Conservation (phyloP, 257 asterid genomes). For the Ophiorrhiza pumila region DNA sequence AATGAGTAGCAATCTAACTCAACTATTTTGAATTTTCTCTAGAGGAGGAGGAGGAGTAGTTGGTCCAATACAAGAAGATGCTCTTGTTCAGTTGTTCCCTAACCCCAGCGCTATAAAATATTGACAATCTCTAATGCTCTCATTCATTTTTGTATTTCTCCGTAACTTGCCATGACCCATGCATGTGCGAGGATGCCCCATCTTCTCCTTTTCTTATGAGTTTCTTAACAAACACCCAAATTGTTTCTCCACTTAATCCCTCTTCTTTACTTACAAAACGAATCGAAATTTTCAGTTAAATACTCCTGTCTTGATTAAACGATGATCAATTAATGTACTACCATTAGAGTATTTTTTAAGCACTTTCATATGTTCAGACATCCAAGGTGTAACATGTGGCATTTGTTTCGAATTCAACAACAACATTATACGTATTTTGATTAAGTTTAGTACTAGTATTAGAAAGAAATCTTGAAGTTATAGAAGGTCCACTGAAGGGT, state of each 20-base stretch:
- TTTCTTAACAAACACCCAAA: conserved; percentile 21
- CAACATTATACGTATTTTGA: background rate
- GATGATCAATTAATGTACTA: background rate
- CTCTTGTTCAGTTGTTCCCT: conserved; percentile 33
- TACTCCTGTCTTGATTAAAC: conserved; percentile 2
- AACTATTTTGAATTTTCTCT: too few relatives aligned
- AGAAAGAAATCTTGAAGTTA: background rate
- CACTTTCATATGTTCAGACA: background rate
- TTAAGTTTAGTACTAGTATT: background rate
- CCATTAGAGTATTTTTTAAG: background rate
- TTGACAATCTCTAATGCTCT: conserved; percentile 7
- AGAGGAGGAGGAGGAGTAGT: conserved; percentile 19
- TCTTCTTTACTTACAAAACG: background rate
- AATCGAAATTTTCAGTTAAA: conserved; percentile 9
- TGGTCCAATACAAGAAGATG: conserved; percentile 37
- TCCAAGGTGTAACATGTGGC: conserved; percentile 6
- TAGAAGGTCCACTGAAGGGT: background rate
- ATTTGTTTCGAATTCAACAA: background rate
- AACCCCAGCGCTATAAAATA: conserved; percentile 5
- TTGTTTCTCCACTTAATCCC: background rate
- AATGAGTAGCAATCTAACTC: conserved; percentile 6
- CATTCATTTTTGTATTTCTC: conserved; percentile 24
- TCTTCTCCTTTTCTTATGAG: conserved; percentile 5
- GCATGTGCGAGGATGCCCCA: conserved; percentile 48
- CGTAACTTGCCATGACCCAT: conserved; percentile 45